Evolutionary conservation across 2,329 filamentous ascomycete species (phyloP).

Genomic region (Apiospora phragmitis): DNA sequence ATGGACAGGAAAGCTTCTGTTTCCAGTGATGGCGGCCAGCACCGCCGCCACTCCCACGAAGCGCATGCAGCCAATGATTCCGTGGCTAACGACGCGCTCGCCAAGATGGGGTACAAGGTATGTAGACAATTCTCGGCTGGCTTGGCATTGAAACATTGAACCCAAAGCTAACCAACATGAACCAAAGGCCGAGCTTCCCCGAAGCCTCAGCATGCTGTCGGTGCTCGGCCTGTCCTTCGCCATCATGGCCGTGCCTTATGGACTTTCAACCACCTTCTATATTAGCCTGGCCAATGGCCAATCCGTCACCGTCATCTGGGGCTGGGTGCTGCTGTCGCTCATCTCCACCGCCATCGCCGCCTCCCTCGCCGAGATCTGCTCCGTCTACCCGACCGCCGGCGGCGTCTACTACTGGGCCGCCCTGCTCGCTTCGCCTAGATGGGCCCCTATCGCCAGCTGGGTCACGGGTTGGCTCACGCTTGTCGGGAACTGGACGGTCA

Average conservation of each 20-base stretch:
- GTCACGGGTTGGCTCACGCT: slow-evolving; percentile 72
- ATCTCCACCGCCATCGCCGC: slow-evolving; percentile 65
- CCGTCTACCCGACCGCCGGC: slow-evolving; percentile 67
- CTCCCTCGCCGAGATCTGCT: slow-evolving; percentile 68
- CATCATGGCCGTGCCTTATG: slow-evolving; percentile 73
- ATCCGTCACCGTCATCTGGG: slow-evolving; percentile 68
- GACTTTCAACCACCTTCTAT: slow-evolving; percentile 67
- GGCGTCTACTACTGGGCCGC: slow-evolving; percentile 73
- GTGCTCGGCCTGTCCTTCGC: slow-evolving; percentile 69
- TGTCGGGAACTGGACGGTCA: slow-evolving; percentile 71
- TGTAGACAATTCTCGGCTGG: neutral
- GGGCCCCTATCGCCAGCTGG: slow-evolving; percentile 67
- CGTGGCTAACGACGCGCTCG: slow-evolving; percentile 59
- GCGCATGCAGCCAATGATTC: slow-evolving; percentile 18
- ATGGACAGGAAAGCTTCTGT: slow-evolving; percentile 9
- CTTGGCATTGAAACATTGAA: neutral
- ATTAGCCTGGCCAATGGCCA: slow-evolving; percentile 70
- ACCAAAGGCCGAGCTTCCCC: slow-evolving; percentile 57
- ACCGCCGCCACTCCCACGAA: neutral
- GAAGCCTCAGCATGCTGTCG: slow-evolving; percentile 66
- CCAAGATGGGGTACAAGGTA: slow-evolving; percentile 65
- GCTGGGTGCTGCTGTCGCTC: slow-evolving; percentile 66
- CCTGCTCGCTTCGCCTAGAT: slow-evolving; percentile 65
- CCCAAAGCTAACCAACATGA: neutral
- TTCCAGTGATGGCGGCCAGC: neutral